A percentile compares a stretch with the other conserved stretches of the same genome.
phyloP scores from a whole-genome alignment of 164 flowering plant genomes.

The Vitis labrusca region DNA sequence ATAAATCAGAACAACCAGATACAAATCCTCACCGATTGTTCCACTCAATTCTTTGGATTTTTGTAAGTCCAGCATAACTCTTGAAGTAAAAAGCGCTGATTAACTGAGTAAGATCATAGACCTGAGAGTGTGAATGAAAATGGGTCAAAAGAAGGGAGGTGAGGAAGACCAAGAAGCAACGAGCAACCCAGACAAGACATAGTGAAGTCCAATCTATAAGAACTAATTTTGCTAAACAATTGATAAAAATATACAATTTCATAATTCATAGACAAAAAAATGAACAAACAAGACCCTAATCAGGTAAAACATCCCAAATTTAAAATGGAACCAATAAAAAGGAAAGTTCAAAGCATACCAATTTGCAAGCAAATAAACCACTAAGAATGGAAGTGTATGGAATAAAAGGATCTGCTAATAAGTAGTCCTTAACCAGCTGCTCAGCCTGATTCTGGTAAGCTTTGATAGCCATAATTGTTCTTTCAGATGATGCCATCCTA shows the following conservation, averaged over 20 bases:
- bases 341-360: slow-evolving; percentile 45
- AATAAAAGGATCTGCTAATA: slow-evolving; percentile 68
- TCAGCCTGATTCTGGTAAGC: slow-evolving; percentile 72
- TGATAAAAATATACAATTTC: too few species aligned
- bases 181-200: neutral
- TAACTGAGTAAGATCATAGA: slow-evolving; percentile 66
- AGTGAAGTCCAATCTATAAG: too few species aligned
- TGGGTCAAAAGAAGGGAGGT: neutral
- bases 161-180: neutral
- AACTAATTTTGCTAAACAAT: too few species aligned
- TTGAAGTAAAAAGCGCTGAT: slow-evolving; percentile 65
- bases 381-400: slow-evolving; percentile 81
- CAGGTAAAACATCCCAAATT: neutral
- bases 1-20: slow-evolving; percentile 1
- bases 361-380: slow-evolving; percentile 73
- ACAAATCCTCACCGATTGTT: slow-evolving; percentile 68
- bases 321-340: slow-evolving; percentile 1
- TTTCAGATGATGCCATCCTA: slow-evolving; percentile 10
- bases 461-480: slow-evolving; percentile 47
- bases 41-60: slow-evolving; percentile 83
- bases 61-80: slow-evolving; percentile 65
- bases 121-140: slow-evolving; percentile 33
- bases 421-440: slow-evolving; percentile 56
- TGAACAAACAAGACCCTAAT: neutral
- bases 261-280: neutral